Base-by-base conservation (phyloP, 441 rosid genomes). In the Rhodomyrtus psidioides region DNA sequence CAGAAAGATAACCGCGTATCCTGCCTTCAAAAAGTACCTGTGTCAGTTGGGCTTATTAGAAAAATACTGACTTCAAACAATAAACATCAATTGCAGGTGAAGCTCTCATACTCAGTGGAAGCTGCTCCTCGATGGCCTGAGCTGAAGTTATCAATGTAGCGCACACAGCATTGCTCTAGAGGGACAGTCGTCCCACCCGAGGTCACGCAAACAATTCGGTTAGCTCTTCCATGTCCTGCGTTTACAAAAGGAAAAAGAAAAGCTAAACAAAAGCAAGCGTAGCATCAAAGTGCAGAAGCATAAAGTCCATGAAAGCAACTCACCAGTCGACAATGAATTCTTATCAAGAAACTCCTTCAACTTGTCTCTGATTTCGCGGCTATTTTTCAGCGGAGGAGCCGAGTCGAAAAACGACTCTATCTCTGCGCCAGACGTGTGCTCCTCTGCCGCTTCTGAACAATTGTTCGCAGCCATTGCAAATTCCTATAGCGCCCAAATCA, bases 101-200 rank as follows among this genome's bases (percentile, higher is more conserved):
- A 53, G 34, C 59, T 46, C 19, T 85, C 89, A 55, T 92, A 96
- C 99, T 96, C 99, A 6, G 98, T 95, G 57, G 99, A 94, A 0
- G 98, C 90, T 19, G 99, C 98, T 88, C 99, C 99, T 91, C 99
- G 91, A 28, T 91, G 91, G 54, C 99, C 99, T 0, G 99, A 96
- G 89, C 98, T 94, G 90, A 95, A 96, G 89, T 97, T 97, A 86
- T 96, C 99, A 55, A 96, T 96, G 53, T 94, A 95, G 27, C 95
- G 95, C 27, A 93, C 94, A n/a, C 95, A 93, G 12, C 94, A 93
- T 60, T 93, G 93, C 91, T 93, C 94, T 75, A 93, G 82, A 14
- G 95, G 95, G 84, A 93, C 95, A 24, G 94, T 93, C 28, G 95
- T 93, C 26, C 95, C 95, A 27, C 95, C 95, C 23, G 95, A 94